Conservation (phyloP, 164 flowering plant genomes). For the Liquidambar formosana region DNA sequence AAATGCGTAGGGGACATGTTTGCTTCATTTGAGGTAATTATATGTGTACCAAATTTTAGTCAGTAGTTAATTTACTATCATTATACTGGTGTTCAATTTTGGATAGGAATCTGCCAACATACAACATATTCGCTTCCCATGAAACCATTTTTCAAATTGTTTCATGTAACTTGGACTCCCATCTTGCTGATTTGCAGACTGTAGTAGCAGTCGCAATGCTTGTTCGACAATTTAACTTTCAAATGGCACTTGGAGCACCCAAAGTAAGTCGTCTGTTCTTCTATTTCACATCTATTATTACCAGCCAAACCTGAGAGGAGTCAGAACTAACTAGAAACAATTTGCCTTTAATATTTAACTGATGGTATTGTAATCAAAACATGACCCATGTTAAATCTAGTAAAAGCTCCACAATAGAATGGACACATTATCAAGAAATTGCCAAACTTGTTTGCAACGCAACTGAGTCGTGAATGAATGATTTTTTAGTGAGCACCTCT, state of each 20-base stretch:
- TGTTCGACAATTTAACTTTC: constrained; percentile 74
- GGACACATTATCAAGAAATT: too few relatives aligned
- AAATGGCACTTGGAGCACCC: constrained; percentile 88
- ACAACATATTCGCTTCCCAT: background rate
- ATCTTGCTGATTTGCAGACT: constrained; percentile 42
- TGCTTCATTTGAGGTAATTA: constrained; percentile 87
- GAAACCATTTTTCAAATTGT: background rate
- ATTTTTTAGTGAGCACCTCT: background rate
- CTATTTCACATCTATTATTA: background rate
- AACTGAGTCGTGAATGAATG: too few relatives aligned
- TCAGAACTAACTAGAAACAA: background rate
- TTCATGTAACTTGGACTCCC: too few relatives aligned
- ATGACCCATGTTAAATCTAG: background rate
- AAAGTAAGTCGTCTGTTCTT: constrained; percentile 48
- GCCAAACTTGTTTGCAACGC: too few relatives aligned
- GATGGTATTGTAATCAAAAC: background rate
- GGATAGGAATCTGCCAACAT: background rate
- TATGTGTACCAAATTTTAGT: background rate
- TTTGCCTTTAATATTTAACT: background rate
- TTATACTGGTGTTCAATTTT: background rate
- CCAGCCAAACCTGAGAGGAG: background rate
- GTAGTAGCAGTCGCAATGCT: constrained; percentile 91
- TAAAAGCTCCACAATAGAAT: background rate
- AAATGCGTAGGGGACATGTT: constrained; percentile 97
- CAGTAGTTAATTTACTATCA: background rate